These are phyloP conservation scores for Penicillium psychrosexuale DNA, from an alignment of 2,329 filamentous ascomycete genomes.

Conservation along the genomic window DNA sequence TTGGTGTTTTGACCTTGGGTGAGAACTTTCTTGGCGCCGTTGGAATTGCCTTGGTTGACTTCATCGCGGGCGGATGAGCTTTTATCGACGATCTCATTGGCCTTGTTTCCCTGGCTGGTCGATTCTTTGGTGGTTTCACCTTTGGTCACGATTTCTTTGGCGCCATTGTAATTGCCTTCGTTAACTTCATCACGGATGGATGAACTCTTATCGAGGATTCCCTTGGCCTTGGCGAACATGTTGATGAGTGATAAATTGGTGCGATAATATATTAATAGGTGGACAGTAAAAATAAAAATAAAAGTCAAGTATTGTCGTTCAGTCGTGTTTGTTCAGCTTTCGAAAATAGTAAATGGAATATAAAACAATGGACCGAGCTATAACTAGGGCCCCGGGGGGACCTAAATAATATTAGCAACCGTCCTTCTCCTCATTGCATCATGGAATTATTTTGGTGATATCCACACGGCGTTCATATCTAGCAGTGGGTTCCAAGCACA, in stretches of 20 bases:
- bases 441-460: conserved; percentile 13
- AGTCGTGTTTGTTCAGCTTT: conserved; percentile 18
- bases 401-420: conserved; percentile 11
- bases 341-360: background rate
- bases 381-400: background rate
- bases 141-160: conserved; percentile 10
- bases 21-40: conserved; percentile 5
- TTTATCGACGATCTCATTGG: conserved; percentile 4
- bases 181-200: conserved; percentile 11
- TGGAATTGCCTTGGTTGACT: conserved; percentile 10
- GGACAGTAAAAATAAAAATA: conserved; percentile 7
- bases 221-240: conserved; percentile 16
- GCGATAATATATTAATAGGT: background rate
- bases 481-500: background rate
- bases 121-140: conserved; percentile 9
- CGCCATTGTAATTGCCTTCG: conserved; percentile 10
- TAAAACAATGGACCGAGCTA: background rate
- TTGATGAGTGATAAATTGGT: background rate
- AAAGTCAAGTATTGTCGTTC: conserved; percentile 13
- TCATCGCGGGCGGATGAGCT: background rate
- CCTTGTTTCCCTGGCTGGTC: background rate
- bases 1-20: conserved; percentile 12
- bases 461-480: background rate
- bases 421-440: conserved; percentile 18
- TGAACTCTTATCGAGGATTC: conserved; percentile 6